These are phyloP conservation scores for Hyaloscypha variabilis DNA, from an alignment of 495 filamentous ascomycete species.

Conservation along the genomic window DNA sequence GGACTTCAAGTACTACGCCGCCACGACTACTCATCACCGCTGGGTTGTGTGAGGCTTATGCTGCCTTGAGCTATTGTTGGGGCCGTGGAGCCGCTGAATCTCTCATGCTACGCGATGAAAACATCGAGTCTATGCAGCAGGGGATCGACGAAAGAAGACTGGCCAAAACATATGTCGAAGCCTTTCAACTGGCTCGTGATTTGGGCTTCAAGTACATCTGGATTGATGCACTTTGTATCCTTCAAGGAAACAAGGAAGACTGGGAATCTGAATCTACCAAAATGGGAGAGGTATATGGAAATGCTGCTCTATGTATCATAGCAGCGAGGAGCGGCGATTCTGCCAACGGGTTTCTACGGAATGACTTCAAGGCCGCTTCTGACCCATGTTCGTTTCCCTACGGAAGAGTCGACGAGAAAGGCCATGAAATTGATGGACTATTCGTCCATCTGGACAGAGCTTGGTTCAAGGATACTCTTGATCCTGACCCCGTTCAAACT, in stretches of 20 bases:
- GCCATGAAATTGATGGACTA: constrained; percentile 2
- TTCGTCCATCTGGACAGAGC: not conserved
- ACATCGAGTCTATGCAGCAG: constrained; percentile 20
- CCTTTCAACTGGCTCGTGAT: constrained; percentile 28
- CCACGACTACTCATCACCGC: constrained; percentile 17
- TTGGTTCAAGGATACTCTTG: constrained; percentile 1
- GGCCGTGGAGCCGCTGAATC: constrained; percentile 23
- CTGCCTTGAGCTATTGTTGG: constrained; percentile 35
- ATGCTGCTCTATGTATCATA: constrained; percentile 27
- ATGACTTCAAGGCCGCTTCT: constrained; percentile 1
- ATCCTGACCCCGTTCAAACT: constrained; percentile 1
- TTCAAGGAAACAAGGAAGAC: constrained; percentile 29
- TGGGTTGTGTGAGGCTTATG: constrained; percentile 25
- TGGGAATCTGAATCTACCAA: constrained; percentile 29
- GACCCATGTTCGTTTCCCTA: constrained; percentile 3
- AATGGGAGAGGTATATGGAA: constrained; percentile 34
- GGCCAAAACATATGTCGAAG: constrained; percentile 28
- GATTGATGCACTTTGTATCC: constrained; percentile 36
- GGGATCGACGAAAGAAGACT: constrained; percentile 24
- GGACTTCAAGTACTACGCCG: constrained; percentile 6
- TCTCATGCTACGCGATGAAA: constrained; percentile 17
- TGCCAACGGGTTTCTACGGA: constrained; percentile 1
- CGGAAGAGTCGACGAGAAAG: not conserved
- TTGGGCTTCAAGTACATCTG: constrained; percentile 34
- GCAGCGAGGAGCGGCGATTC: constrained; percentile 12